Evolutionary conservation across 345 rosid genomes (phyloP).

Genomic region (sweet orange (Citrus sinensis)): DNA sequence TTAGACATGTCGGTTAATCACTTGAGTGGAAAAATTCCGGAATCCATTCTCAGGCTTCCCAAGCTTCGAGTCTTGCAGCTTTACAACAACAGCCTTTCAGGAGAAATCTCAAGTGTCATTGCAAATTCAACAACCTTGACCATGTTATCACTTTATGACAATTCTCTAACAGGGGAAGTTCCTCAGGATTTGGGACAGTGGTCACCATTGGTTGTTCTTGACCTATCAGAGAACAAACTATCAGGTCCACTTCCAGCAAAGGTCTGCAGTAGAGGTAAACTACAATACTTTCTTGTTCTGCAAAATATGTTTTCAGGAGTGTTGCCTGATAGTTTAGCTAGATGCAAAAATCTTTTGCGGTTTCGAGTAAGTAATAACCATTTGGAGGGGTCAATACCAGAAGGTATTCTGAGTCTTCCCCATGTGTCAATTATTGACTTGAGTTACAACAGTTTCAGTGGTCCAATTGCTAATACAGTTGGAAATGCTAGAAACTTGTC

Average conservation of each 20-base stretch:
- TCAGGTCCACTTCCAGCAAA: constrained; percentile 68
- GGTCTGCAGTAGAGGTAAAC: constrained; percentile 69
- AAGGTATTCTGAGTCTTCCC: constrained; percentile 67
- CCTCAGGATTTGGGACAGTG: constrained; percentile 58
- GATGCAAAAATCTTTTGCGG: constrained; percentile 63
- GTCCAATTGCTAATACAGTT: constrained; percentile 52
- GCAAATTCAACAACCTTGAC: constrained; percentile 59
- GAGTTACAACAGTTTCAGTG: constrained; percentile 60
- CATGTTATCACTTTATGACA: constrained; percentile 67
- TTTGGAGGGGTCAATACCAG: constrained; percentile 60
- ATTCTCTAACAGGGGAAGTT: constrained; percentile 67
- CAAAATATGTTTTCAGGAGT: constrained; percentile 66
- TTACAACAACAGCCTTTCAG: constrained; percentile 89
- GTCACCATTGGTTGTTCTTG: constrained; percentile 59
- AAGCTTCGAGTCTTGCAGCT: constrained; percentile 69
- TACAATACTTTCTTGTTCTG: constrained; percentile 71
- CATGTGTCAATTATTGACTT: constrained; percentile 85
- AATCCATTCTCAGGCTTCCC: constrained; percentile 69
- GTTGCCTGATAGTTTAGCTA: constrained; percentile 54
- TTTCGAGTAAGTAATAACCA: constrained; percentile 75
- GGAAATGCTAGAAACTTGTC: constrained; percentile 72
- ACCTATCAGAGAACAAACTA: constrained; percentile 74
- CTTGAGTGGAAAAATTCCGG: constrained; percentile 75
- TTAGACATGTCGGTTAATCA: constrained; percentile 85
- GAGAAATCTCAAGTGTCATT: constrained; percentile 67